These are phyloP conservation scores for Pichia rugopelliculosa DNA, from an alignment of 805 yeast genomes.

Conservation along the genomic window DNA sequence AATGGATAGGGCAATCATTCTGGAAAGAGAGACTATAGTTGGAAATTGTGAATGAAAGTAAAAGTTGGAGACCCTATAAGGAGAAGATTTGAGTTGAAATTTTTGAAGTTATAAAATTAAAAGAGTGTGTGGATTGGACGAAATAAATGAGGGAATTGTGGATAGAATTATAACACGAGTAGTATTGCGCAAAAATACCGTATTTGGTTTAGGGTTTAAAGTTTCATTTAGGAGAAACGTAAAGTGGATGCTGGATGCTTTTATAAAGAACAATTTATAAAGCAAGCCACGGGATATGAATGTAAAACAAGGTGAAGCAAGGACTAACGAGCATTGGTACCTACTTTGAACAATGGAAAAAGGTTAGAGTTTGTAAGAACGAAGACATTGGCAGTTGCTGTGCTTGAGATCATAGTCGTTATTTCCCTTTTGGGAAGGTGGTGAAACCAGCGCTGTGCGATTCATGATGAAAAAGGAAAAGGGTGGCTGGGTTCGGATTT, in stretches of 20 bases:
- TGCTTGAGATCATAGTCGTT: not conserved
- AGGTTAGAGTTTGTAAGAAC: not conserved
- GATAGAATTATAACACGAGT: no score
- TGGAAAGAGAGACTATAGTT: constrained; percentile 8
- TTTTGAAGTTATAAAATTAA: no score
- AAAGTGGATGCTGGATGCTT: not conserved
- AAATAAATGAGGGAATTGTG: not conserved
- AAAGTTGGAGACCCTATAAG: not conserved
- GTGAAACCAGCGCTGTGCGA: not conserved
- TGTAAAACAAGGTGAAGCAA: not conserved
- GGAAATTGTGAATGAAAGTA: not conserved
- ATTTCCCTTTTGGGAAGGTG: not conserved
- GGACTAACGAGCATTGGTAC: not conserved
- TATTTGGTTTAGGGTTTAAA: no score
- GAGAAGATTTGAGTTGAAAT: not conserved
- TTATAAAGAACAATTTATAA: not conserved
- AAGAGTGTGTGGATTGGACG: no score
- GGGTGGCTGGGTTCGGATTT: not conserved
- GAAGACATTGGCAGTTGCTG: not conserved
- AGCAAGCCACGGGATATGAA: not conserved
- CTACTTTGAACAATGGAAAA: not conserved
- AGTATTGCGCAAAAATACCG: no score
- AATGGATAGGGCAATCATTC: not conserved
- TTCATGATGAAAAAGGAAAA: not conserved
- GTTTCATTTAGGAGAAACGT: no score